phyloP scores from a whole-genome alignment of 2,329 filamentous ascomycete genomes.

The Colletotrichum melonis region DNA sequence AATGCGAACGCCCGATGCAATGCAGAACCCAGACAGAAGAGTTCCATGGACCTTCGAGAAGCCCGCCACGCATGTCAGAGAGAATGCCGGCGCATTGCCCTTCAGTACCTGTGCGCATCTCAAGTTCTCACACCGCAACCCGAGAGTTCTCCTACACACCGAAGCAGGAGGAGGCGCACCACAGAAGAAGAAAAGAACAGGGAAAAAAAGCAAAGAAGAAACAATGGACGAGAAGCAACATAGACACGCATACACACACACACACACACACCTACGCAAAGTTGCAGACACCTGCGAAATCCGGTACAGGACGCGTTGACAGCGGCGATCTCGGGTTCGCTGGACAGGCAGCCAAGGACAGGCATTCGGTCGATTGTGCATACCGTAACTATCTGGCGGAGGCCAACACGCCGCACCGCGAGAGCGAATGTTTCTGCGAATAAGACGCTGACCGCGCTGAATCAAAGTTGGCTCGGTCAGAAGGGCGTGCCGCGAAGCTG shows the following conservation, averaged over 20 bases:
- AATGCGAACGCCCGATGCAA: conserved; percentile 13
- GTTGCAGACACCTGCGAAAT: background rate
- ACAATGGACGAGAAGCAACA: background rate
- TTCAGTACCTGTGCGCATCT: conserved; percentile 13
- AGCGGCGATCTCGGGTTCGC: conserved; percentile 7
- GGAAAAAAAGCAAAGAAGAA: background rate
- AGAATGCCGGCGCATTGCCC: conserved; percentile 11
- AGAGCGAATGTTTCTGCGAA: conserved; percentile 19
- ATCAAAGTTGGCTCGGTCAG: conserved; percentile 2
- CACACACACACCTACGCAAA: background rate
- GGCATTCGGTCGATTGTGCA: conserved; percentile 16
- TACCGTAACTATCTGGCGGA: background rate
- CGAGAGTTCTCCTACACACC: background rate
- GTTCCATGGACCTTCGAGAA: conserved; percentile 9
- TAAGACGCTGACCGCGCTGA: background rate
- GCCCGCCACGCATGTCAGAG: conserved; percentile 13
- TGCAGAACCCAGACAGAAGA: conserved; percentile 6
- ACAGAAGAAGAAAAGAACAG: background rate
- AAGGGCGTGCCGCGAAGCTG: conserved; percentile 11
- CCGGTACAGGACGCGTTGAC: conserved; percentile 10
- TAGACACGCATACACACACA: background rate
- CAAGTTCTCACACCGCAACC: background rate
- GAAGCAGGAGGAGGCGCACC: background rate
- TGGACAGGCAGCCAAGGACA: background rate
- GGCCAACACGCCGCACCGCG: background rate